phyloP scores from a whole-genome alignment of 192 early-diverging fungal species.

The Backusella morwellensis region DNA sequence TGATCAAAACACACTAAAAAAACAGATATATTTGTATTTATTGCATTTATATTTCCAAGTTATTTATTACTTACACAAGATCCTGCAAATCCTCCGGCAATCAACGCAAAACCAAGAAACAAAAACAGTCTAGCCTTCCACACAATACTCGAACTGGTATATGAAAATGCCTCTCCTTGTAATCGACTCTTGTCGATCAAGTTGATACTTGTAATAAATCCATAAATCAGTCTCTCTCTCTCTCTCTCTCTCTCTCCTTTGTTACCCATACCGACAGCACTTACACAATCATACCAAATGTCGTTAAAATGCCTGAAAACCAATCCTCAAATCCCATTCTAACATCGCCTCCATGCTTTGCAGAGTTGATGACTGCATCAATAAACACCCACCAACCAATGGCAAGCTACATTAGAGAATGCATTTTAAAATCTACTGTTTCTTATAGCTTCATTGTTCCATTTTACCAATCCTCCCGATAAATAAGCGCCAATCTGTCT shows the following conservation, averaged over 20 bases:
- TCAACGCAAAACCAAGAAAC: constrained; percentile 60
- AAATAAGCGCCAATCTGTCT: constrained; percentile 23
- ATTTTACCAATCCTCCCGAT: constrained; percentile 23
- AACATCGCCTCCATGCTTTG: constrained; percentile 14
- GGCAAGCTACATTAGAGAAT: constrained; percentile 39
- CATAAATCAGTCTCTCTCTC: background rate
- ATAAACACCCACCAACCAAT: constrained; percentile 65
- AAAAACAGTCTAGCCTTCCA: constrained; percentile 51
- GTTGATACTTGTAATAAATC: constrained; percentile 39
- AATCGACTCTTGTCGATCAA: constrained; percentile 51
- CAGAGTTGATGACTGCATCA: constrained; percentile 50
- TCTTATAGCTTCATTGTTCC: background rate
- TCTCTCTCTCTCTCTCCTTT: background rate
- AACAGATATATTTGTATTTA: too few species aligned
- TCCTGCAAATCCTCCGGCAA: constrained; percentile 60
- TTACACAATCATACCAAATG: constrained; percentile 61
- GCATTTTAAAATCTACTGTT: too few species aligned
- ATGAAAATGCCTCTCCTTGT: constrained; percentile 43
- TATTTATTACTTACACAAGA: constrained; percentile 50
- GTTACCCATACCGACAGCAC: background rate
- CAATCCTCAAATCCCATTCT: constrained; percentile 57
- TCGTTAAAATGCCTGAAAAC: constrained; percentile 55
- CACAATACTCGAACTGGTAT: constrained; percentile 36
- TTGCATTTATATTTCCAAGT: too few species aligned
- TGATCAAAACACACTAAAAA: constrained; percentile 16